phyloP scores from a whole-genome alignment of 2,329 filamentous ascomycete genomes.

The Pseudogymnoascus sp. region DNA sequence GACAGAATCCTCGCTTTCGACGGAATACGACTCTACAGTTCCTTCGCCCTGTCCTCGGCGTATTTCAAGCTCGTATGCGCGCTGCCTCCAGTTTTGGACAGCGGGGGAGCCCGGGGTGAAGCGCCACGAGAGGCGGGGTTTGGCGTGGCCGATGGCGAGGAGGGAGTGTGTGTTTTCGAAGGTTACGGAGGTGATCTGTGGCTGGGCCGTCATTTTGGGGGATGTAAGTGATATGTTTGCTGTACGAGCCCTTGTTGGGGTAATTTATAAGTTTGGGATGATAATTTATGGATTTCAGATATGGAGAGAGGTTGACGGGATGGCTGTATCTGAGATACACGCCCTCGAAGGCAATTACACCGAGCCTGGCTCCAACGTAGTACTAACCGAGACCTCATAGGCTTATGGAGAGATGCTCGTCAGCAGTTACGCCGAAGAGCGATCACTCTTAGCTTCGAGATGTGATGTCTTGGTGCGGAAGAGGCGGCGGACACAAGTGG shows the following conservation, averaged over 20 bases:
- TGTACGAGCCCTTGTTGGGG: not conserved
- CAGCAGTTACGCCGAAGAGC: conserved; percentile 1
- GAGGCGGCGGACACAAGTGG: no score
- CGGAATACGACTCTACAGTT: not conserved
- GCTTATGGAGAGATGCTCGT: not conserved
- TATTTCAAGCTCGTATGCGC: not conserved
- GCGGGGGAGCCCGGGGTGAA: not conserved
- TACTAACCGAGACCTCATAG: not conserved
- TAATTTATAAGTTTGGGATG: not conserved
- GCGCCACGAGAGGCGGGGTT: conserved; percentile 1
- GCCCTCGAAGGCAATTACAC: not conserved
- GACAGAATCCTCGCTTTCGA: conserved; percentile 27
- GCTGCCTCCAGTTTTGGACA: not conserved
- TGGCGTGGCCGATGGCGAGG: conserved; percentile 3
- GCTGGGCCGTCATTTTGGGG: not conserved
- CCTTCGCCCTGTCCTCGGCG: not conserved
- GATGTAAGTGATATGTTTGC: not conserved
- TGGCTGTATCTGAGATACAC: not conserved
- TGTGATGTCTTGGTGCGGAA: not conserved
- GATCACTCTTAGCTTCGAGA: not conserved
- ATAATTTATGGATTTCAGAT: no score
- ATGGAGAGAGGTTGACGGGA: not conserved
- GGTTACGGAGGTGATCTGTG: not conserved
- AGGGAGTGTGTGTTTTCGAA: conserved; percentile 5
- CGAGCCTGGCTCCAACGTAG: not conserved